Conservation (phyloP, 495 filamentous ascomycete genomes). For the Echria macrotheca region DNA sequence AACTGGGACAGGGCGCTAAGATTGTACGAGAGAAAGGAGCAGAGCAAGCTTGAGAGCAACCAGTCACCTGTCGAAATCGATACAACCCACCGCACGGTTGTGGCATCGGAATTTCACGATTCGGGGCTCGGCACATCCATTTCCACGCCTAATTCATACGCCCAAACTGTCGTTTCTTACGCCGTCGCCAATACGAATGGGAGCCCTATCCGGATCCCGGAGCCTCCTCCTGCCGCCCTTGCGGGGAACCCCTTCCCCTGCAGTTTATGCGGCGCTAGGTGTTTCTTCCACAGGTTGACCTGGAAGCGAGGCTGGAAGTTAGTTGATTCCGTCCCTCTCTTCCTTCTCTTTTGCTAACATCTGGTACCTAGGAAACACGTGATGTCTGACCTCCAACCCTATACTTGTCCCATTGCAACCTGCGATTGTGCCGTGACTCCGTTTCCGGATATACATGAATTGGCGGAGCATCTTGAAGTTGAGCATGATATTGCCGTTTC, state of each 20-base stretch:
- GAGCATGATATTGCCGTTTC: not conserved
- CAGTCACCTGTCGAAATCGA: not conserved
- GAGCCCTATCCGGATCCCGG: not conserved
- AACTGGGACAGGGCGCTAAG: not conserved
- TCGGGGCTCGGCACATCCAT: slow-evolving; percentile 4
- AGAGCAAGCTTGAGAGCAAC: too few species aligned
- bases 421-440: not conserved
- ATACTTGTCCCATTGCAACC: not conserved
- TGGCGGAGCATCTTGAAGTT: not conserved
- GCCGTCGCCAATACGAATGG: not conserved
- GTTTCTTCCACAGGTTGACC: too few species aligned
- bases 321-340: too few species aligned
- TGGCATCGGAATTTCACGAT: not conserved
- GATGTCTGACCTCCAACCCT: slow-evolving; percentile 5
- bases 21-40: not conserved
- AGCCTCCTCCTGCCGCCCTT: not conserved
- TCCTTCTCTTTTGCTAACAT: too few species aligned
- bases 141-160: not conserved
- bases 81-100: not conserved
- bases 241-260: not conserved
- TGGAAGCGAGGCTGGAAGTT: slow-evolving; percentile 3
- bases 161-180: slow-evolving; percentile 1
- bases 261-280: not conserved
- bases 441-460: not conserved
- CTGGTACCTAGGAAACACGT: not conserved